Conservation (phyloP, 768 basidiomycete genomes). For the Rhizopogon vinicolor region DNA sequence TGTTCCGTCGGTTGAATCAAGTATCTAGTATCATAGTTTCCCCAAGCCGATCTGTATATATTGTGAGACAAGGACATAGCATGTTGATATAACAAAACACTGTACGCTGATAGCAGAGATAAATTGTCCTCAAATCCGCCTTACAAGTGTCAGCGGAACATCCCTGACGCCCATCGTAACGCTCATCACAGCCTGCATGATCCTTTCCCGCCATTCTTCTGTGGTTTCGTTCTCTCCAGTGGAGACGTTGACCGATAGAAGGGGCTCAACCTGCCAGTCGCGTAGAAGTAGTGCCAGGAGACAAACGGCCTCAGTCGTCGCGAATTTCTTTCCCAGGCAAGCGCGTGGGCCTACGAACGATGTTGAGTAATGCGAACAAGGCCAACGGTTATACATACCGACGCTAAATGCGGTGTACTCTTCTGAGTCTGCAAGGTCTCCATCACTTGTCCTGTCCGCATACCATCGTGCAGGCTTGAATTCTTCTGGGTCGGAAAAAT, state of each 20-base stretch:
- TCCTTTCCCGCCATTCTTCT: slow-evolving; percentile 21
- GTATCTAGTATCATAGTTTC: too few relatives aligned
- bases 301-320: slow-evolving; percentile 45
- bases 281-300: slow-evolving; percentile 50
- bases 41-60: too few relatives aligned
- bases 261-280: slow-evolving; percentile 49
- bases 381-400: slow-evolving; percentile 7
- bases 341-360: slow-evolving; percentile 37
- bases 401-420: slow-evolving; percentile 20
- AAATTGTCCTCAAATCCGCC: slow-evolving; percentile 2
- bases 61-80: too few relatives aligned
- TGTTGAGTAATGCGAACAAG: not conserved
- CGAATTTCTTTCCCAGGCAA: slow-evolving; percentile 55
- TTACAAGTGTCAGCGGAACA: slow-evolving; percentile 18
- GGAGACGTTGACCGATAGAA: slow-evolving; percentile 20
- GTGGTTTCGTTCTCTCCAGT: slow-evolving; percentile 11
- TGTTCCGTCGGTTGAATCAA: too few relatives aligned
- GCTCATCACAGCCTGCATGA: slow-evolving; percentile 13
- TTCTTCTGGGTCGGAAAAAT: slow-evolving; percentile 32
- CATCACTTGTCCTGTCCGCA: slow-evolving; percentile 3
- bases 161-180: slow-evolving; percentile 14
- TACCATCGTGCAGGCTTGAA: slow-evolving; percentile 37
- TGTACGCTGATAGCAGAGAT: too few relatives aligned
- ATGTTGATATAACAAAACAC: too few relatives aligned
- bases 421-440: slow-evolving; percentile 8